phyloP scores from a whole-genome alignment of 805 yeast species.

The Lipomyces oligophaga region DNA sequence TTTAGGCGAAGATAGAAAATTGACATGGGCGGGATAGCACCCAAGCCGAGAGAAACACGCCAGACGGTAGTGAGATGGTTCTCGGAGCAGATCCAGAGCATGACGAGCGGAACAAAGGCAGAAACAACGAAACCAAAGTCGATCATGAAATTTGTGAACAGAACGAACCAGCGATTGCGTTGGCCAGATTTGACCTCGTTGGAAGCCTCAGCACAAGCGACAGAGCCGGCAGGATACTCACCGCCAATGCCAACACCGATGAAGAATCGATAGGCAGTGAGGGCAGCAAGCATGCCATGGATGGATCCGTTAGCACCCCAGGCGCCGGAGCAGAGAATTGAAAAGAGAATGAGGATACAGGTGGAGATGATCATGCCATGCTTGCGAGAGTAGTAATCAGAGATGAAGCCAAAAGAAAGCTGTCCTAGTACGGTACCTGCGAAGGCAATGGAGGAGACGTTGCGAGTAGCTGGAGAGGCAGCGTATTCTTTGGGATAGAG shows the following conservation, averaged over 20 bases:
- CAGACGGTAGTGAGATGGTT: constrained; percentile 76
- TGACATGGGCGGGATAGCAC: constrained; percentile 81
- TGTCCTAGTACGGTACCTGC: constrained; percentile 91
- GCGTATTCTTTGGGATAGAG: constrained; percentile 65
- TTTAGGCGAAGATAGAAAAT: constrained; percentile 73
- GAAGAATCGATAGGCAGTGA: constrained; percentile 80
- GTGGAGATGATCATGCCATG: constrained; percentile 80
- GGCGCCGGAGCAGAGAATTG: constrained; percentile 75
- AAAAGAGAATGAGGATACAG: constrained; percentile 65
- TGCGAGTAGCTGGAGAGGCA: constrained; percentile 64
- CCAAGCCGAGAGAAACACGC: constrained; percentile 87
- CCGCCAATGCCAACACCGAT: constrained; percentile 92
- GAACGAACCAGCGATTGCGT: constrained; percentile 82
- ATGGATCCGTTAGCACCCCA: constrained; percentile 77
- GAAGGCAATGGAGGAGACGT: constrained; percentile 82
- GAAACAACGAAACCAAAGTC: constrained; percentile 81
- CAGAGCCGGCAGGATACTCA: constrained; percentile 91
- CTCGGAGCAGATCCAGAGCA: constrained; percentile 74
- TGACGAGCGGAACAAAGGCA: constrained; percentile 80
- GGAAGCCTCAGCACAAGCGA: constrained; percentile 90
- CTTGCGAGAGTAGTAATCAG: constrained; percentile 79
- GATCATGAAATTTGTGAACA: constrained; percentile 87
- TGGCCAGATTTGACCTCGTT: constrained; percentile 71
- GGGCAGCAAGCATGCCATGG: constrained; percentile 74
- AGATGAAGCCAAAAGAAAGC: constrained; percentile 70